phyloP scores from a whole-genome alignment of 306 rosid genomes.

The Glycine soja region DNA sequence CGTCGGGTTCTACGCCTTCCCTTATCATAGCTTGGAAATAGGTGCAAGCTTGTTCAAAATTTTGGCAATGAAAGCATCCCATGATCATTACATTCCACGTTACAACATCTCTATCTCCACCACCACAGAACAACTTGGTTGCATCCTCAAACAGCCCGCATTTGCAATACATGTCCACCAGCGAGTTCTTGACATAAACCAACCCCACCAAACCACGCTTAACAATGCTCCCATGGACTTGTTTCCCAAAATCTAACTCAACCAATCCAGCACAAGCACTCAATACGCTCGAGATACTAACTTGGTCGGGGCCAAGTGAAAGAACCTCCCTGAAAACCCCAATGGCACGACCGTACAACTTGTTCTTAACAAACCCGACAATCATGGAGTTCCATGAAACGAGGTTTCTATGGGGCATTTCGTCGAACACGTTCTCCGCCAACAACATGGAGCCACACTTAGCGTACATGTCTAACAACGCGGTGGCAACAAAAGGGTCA shows the following conservation, averaged over 20 bases:
- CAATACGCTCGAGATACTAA: slow-evolving; percentile 61
- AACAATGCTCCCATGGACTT: slow-evolving; percentile 61
- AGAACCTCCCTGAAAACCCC: slow-evolving; percentile 50
- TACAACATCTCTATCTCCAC: slow-evolving; percentile 61
- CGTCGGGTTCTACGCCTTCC: slow-evolving; percentile 64
- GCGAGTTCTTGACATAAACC: slow-evolving; percentile 63
- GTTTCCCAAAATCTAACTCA: slow-evolving; percentile 57
- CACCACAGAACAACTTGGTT: slow-evolving; percentile 52
- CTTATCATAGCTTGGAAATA: slow-evolving; percentile 58
- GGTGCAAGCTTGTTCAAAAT: slow-evolving; percentile 61
- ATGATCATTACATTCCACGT: slow-evolving; percentile 67
- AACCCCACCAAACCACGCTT: slow-evolving; percentile 58
- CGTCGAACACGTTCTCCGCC: slow-evolving; percentile 66
- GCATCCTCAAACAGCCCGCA: slow-evolving; percentile 58
- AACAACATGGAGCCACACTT: slow-evolving; percentile 47
- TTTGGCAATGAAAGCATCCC: slow-evolving; percentile 51
- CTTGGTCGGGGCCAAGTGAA: slow-evolving; percentile 56
- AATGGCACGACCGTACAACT: slow-evolving; percentile 52
- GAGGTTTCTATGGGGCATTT: slow-evolving; percentile 62
- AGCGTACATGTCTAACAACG: slow-evolving; percentile 63
- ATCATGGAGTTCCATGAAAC: slow-evolving; percentile 70
- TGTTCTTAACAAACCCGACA: slow-evolving; percentile 60
- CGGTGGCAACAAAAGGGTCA: slow-evolving; percentile 58
- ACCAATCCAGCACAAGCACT: slow-evolving; percentile 62
- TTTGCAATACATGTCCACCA: slow-evolving; percentile 65